Evolutionary conservation across 192 early-diverging fungal species (phyloP).

Genomic region (Backusella luteola): DNA sequence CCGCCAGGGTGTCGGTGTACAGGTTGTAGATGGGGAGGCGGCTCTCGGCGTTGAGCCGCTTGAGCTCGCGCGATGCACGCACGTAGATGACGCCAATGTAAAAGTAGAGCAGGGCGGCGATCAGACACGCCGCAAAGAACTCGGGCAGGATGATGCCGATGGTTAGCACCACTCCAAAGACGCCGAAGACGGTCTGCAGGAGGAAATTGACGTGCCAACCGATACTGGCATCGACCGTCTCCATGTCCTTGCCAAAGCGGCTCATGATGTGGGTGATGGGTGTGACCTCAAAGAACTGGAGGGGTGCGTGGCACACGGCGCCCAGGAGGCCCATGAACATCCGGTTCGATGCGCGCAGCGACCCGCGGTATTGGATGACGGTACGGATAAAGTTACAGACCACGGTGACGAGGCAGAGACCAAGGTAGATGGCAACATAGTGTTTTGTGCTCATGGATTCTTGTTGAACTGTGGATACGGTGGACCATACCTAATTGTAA

Average conservation of each 20-base stretch:
- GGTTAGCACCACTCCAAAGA: conserved; percentile 46
- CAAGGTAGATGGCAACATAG: conserved; percentile 25
- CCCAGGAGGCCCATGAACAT: conserved; percentile 55
- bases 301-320: conserved; percentile 58
- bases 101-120: conserved; percentile 22
- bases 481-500: conserved; percentile 23
- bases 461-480: neutral
- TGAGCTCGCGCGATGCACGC: conserved; percentile 65
- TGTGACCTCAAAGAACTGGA: conserved; percentile 79
- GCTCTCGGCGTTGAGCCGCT: conserved; percentile 72
- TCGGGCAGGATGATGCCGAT: conserved; percentile 45
- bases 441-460: neutral
- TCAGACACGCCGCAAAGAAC: conserved; percentile 32
- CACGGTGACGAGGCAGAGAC: conserved; percentile 13
- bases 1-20: conserved; percentile 57
- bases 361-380: conserved; percentile 45
- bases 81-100: conserved; percentile 29
- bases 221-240: conserved; percentile 60
- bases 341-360: conserved; percentile 51
- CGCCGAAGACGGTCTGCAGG: conserved; percentile 40
- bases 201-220: conserved; percentile 39
- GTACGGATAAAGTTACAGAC: conserved; percentile 56
- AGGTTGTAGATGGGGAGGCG: conserved; percentile 69
- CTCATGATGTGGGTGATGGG: conserved; percentile 81
- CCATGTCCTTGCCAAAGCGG: conserved; percentile 82